Evolutionary conservation across 108 stramenopile genomes (phyloP), one percentile per base, ranked within the genome.

Genomic region (Cyclotella atomus): DNA sequence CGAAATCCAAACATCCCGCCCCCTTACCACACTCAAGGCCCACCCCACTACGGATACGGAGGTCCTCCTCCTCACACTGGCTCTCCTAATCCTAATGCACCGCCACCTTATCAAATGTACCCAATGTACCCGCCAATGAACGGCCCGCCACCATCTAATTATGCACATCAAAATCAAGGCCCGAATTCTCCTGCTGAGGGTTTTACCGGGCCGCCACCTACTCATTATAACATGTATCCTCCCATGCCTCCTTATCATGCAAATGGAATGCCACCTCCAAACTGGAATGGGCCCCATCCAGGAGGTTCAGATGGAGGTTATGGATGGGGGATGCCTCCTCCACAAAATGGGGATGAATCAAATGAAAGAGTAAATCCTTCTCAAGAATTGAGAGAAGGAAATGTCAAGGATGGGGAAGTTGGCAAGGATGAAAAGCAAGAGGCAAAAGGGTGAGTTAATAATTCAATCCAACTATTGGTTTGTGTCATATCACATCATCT

Each of bases 391-490:
- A 36, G 34, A 23, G 41, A 62, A 16, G 35, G 0, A 21, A 62
- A 3, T 6, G 5, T 27, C 0, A 27, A 62, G 23, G 23, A 14
- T 44, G 61, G 23, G 3, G 61, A 44, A 7, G 9, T 10, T 16
- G 7, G 6, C 19, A 30, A 62, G 38, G 41, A 20, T 23, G 64
- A 46, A 1, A 28, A 57, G 14, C 27, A 10, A 43, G 45, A 65
- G 17, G 46, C 45, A 10, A 65, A 65, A n/a, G 56, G 56, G 56
- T 57, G 56, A 57, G 56, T 57, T 30, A n/a, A n/a, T 49, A 12
- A 41, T 41, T 41, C 38, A 7, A 41, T 12, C 38, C 12, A 41
- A 9, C 12, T 12, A 41, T 7, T 41, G 9, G 38, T 32, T 57
- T 57, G 29, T 19, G 15, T 7, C 15, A 1, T 30, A 12, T 32